phyloP scores from a whole-genome alignment of 306 rosid genomes.

The Malus fusca region DNA sequence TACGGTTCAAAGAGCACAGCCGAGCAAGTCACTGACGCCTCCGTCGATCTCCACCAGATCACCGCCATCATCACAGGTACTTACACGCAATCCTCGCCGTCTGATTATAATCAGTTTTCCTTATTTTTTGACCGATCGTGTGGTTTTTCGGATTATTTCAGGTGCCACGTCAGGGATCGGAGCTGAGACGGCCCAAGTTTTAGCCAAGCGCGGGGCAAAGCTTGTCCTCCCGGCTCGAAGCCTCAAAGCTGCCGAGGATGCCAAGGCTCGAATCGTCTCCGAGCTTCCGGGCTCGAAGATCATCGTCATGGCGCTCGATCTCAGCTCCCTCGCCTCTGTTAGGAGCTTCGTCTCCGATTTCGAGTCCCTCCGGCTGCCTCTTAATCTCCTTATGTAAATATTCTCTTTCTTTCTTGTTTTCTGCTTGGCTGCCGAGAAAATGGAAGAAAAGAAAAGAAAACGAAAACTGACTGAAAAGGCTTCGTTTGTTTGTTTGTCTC shows the following conservation, averaged over 20 bases:
- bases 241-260: conserved; percentile 65
- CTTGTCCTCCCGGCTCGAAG: conserved; percentile 70
- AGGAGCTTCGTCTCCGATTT: conserved; percentile 49
- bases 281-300: conserved; percentile 55
- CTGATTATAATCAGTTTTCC: background rate
- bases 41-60: conserved; percentile 44
- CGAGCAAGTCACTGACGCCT: conserved; percentile 46
- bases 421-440: conserved; percentile 17
- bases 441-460: background rate
- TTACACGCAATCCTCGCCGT: background rate
- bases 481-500: background rate
- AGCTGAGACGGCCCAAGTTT: conserved; percentile 76
- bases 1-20: conserved; percentile 85
- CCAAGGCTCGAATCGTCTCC: conserved; percentile 44
- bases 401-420: background rate
- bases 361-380: conserved; percentile 56
- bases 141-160: background rate
- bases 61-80: conserved; percentile 85
- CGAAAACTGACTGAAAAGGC: background rate
- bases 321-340: conserved; percentile 67
- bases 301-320: conserved; percentile 68
- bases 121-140: background rate
- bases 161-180: conserved; percentile 97
- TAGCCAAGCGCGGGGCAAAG: conserved; percentile 79
- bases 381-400: conserved; percentile 69